Conservation (phyloP, 2,329 filamentous ascomycete genomes). For the Exophiala oligosperma region DNA sequence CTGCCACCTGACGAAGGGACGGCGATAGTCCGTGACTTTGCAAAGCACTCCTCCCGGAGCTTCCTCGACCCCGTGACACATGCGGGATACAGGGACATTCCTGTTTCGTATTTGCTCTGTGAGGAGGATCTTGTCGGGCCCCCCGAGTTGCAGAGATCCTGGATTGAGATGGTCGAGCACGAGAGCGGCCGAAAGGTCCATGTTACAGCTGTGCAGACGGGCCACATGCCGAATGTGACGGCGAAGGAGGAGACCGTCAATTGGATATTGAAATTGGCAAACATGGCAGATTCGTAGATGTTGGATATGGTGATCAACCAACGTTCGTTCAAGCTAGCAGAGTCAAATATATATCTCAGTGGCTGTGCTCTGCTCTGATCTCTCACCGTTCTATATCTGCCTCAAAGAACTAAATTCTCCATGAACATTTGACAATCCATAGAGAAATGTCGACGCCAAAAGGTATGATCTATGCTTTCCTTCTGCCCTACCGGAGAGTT, state of each 20-base stretch:
- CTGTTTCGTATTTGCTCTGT: conserved; percentile 37
- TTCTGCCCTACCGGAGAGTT: conserved; percentile 39
- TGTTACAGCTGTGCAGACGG: conserved; percentile 32
- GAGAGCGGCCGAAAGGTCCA: conserved; percentile 35
- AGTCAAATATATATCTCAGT: too few relatives aligned
- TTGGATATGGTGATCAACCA: neutral
- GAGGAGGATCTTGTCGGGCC: conserved; percentile 32
- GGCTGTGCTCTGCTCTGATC: too few relatives aligned
- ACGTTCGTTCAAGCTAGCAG: too few relatives aligned
- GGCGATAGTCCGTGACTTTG: conserved; percentile 18
- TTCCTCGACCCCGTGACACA: conserved; percentile 34
- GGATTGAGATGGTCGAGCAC: conserved; percentile 34
- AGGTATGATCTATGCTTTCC: too few relatives aligned
- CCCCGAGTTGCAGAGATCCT: conserved; percentile 30
- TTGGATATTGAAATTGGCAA: conserved; percentile 2
- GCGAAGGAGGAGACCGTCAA: conserved; percentile 29
- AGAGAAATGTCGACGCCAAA: too few relatives aligned
- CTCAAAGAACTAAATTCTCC: too few relatives aligned
- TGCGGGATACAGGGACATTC: conserved; percentile 35
- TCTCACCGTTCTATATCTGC: too few relatives aligned
- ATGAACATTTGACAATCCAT: too few relatives aligned
- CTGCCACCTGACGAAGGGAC: conserved; percentile 11
- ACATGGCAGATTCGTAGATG: neutral
- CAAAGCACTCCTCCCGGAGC: conserved; percentile 31
- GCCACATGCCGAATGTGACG: conserved; percentile 33